These are phyloP conservation scores for Daldinia bambusicola DNA, from an alignment of 495 filamentous ascomycete genomes.

Conservation along the genomic window DNA sequence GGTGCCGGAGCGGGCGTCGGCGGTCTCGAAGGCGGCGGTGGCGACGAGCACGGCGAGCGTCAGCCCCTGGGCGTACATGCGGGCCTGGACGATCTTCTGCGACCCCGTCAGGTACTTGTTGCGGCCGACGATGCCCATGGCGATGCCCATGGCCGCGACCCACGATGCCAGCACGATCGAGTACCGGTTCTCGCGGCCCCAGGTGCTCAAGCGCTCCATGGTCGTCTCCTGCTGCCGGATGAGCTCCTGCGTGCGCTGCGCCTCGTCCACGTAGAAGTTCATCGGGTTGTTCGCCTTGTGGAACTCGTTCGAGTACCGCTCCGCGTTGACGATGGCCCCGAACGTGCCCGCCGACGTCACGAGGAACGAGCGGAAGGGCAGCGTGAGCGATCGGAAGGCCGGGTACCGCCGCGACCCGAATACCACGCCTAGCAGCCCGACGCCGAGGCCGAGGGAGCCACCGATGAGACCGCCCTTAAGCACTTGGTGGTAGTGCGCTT, in stretches of 20 bases:
- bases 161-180: slow-evolving; percentile 86
- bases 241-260: slow-evolving; percentile 52
- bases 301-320: slow-evolving; percentile 78
- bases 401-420: slow-evolving; percentile 71
- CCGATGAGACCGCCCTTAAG: slow-evolving; percentile 82
- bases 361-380: slow-evolving; percentile 91
- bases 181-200: slow-evolving; percentile 84
- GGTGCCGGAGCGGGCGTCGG: slow-evolving; percentile 77
- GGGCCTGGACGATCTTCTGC: slow-evolving; percentile 97
- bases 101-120: slow-evolving; percentile 76
- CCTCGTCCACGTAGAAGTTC: slow-evolving; percentile 71
- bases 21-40: slow-evolving; percentile 88
- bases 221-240: slow-evolving; percentile 62
- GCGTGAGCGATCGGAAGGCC: slow-evolving; percentile 78
- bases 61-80: slow-evolving; percentile 96
- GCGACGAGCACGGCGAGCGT: slow-evolving; percentile 90
- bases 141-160: slow-evolving; percentile 82
- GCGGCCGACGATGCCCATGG: slow-evolving; percentile 79
- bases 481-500: slow-evolving; percentile 69
- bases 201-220: slow-evolving; percentile 61
- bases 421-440: slow-evolving; percentile 72
- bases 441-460: slow-evolving; percentile 68
- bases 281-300: slow-evolving; percentile 75
- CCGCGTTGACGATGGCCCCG: slow-evolving; percentile 84
- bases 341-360: slow-evolving; percentile 86